Evolutionary conservation across 345 rosid species (phyloP).

Genomic region (Pugionium dolabratum): DNA sequence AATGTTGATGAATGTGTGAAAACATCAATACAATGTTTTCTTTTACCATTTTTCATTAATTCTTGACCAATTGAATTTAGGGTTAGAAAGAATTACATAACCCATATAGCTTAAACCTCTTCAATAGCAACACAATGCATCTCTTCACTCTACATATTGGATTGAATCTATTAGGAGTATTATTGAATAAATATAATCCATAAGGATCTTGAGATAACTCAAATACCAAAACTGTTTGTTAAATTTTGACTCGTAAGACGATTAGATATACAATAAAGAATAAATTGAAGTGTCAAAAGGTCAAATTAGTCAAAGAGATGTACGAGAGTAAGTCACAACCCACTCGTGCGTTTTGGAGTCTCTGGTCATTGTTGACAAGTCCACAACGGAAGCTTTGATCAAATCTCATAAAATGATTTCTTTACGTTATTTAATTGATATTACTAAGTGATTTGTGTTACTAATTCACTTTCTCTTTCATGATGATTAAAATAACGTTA

Average conservation of each 20-base stretch:
- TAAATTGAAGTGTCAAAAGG: slow-evolving; percentile 23
- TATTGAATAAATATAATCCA: not conserved
- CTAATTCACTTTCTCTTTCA: slow-evolving; percentile 20
- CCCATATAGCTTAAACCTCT: too few species aligned
- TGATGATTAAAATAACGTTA: slow-evolving; percentile 16
- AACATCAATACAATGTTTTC: slow-evolving; percentile 18
- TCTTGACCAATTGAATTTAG: too few species aligned
- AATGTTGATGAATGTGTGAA: slow-evolving; percentile 31
- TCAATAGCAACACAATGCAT: too few species aligned
- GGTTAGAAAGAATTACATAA: too few species aligned
- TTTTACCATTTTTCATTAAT: too few species aligned
- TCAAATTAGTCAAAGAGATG: slow-evolving; percentile 10
- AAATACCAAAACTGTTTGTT: slow-evolving; percentile 3
- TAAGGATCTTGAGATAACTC: not conserved
- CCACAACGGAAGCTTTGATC: slow-evolving; percentile 38
- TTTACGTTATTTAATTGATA: slow-evolving; percentile 12
- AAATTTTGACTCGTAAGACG: slow-evolving; percentile 29
- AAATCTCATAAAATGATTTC: not conserved
- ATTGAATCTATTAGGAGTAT: not conserved
- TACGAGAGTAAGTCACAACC: not conserved
- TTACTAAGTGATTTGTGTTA: not conserved
- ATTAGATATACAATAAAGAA: slow-evolving; percentile 1
- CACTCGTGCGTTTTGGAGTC: slow-evolving; percentile 42
- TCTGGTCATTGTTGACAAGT: slow-evolving; percentile 29
- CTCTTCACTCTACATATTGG: not conserved